phyloP scores from a whole-genome alignment of 768 basidiomycete species.

The Sporobolomyces pararoseus region DNA sequence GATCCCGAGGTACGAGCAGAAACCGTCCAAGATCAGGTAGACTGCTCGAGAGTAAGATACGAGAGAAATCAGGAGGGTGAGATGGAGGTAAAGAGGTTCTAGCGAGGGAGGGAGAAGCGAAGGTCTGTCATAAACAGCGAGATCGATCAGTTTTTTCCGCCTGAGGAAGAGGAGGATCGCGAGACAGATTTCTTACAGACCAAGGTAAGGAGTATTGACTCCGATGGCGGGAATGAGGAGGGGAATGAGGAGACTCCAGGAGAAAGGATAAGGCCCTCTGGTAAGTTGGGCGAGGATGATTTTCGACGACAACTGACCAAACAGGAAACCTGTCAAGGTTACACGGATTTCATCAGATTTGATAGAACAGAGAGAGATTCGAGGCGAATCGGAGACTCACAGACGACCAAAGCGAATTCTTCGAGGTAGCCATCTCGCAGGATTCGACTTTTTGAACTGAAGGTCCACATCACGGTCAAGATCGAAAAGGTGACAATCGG shows the following conservation, averaged over 20 bases:
- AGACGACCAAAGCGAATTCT: conserved; percentile 30
- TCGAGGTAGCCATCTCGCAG: conserved; percentile 25
- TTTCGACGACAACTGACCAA: conserved; percentile 34
- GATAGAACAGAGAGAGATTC: not conserved
- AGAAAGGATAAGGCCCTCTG: conserved; percentile 25
- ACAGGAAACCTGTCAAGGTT: conserved; percentile 25
- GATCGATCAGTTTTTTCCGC: not conserved
- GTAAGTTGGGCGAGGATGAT: conserved; percentile 40
- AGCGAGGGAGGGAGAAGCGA: conserved; percentile 9
- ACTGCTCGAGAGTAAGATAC: conserved; percentile 22
- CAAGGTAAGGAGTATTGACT: conserved; percentile 27
- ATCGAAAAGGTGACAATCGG: conserved; percentile 26
- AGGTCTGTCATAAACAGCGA: not conserved
- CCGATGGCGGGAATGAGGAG: conserved; percentile 19
- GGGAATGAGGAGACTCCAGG: conserved; percentile 21
- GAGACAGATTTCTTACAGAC: not conserved
- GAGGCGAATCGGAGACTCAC: conserved; percentile 8
- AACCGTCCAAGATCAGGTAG: conserved; percentile 16
- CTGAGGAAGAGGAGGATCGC: not conserved
- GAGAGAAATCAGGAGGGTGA: conserved; percentile 14
- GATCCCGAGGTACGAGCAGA: conserved; percentile 36
- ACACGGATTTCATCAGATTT: not conserved
- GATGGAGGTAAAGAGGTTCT: conserved; percentile 31
- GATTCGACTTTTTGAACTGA: conserved; percentile 26
- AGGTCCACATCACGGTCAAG: conserved; percentile 8